A percentile compares a stretch with the other conserved stretches of the same genome.
Conservation (phyloP, 192 early-diverging fungal genomes). For the Mortierella alpina region DNA sequence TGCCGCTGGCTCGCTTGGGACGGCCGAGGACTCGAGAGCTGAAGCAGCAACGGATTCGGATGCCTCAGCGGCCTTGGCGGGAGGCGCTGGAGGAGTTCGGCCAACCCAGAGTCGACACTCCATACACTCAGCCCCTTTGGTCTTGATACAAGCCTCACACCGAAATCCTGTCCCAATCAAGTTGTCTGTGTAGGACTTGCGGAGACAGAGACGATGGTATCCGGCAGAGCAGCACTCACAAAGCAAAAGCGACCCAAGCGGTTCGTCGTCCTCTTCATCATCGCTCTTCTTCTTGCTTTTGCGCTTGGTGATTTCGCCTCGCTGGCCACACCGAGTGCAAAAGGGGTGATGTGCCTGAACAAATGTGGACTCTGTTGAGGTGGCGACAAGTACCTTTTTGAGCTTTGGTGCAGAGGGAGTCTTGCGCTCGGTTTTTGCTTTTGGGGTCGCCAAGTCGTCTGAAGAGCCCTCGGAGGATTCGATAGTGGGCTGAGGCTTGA, state of each 20-base stretch:
- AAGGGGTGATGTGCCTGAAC: slow-evolving; percentile 49
- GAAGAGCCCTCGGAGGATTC: slow-evolving; percentile 46
- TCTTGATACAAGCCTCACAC: slow-evolving; percentile 51
- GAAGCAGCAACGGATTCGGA: background rate
- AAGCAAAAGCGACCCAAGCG: slow-evolving; percentile 37
- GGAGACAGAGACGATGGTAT: slow-evolving; percentile 41
- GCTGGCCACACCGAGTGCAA: slow-evolving; percentile 44
- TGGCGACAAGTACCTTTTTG: slow-evolving; percentile 32
- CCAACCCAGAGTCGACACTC: slow-evolving; percentile 45
- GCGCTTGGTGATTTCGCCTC: slow-evolving; percentile 46
- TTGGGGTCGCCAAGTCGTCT: slow-evolving; percentile 24
- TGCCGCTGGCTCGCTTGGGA: background rate
- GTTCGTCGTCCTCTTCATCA: slow-evolving; percentile 51
- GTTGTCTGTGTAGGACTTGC: slow-evolving; percentile 34
- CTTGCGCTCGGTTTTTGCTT: slow-evolving; percentile 30
- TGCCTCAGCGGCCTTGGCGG: background rate
- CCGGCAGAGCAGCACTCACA: slow-evolving; percentile 55
- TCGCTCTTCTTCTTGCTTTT: slow-evolving; percentile 51
- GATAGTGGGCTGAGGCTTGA: slow-evolving; percentile 20
- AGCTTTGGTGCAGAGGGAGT: slow-evolving; percentile 24
- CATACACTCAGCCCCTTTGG: slow-evolving; percentile 43
- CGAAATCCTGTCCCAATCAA: slow-evolving; percentile 39
- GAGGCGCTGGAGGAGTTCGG: slow-evolving; percentile 1
- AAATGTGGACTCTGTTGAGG: slow-evolving; percentile 39
- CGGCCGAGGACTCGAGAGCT: background rate